These are phyloP conservation scores for Ambrosia artemisiifolia DNA, from an alignment of 129 eudicot species.

Conservation along the genomic window DNA sequence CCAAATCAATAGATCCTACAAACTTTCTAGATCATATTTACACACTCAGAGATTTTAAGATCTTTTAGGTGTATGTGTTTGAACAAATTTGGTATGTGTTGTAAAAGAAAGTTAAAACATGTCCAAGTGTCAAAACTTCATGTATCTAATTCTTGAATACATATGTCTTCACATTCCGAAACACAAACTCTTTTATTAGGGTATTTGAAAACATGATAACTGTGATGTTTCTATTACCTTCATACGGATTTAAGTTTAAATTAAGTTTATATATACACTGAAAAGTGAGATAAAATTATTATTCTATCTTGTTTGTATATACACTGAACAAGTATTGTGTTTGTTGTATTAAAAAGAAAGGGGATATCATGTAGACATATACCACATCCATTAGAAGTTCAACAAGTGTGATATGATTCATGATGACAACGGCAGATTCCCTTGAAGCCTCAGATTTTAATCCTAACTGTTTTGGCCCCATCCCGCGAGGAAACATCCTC, in stretches of 20 bases:
- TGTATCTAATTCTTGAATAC: no score
- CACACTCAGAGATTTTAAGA: not conserved
- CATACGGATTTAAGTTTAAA: not conserved
- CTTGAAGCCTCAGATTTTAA: constrained; percentile 84
- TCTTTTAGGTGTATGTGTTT: not conserved
- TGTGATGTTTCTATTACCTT: not conserved
- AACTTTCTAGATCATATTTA: not conserved
- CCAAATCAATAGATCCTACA: not conserved
- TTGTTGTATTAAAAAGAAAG: not conserved
- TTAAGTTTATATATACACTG: not conserved
- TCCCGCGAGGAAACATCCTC: constrained; percentile 76
- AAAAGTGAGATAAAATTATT: not conserved
- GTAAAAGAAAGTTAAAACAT: not conserved
- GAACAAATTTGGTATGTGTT: no score
- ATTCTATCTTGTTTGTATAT: not conserved
- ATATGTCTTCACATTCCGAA: not conserved
- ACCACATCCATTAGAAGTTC: constrained; percentile 98
- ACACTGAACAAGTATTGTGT: not conserved
- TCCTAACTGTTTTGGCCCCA: constrained; percentile 87
- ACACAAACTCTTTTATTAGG: not conserved
- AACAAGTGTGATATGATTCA: constrained; percentile 90
- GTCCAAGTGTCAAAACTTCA: not conserved
- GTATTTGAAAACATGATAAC: not conserved
- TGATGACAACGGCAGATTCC: constrained; percentile 86
- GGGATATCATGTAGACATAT: not conserved